Conservation (phyloP, 2,329 filamentous ascomycete genomes). For the Ploettnerulaceae sp. region DNA sequence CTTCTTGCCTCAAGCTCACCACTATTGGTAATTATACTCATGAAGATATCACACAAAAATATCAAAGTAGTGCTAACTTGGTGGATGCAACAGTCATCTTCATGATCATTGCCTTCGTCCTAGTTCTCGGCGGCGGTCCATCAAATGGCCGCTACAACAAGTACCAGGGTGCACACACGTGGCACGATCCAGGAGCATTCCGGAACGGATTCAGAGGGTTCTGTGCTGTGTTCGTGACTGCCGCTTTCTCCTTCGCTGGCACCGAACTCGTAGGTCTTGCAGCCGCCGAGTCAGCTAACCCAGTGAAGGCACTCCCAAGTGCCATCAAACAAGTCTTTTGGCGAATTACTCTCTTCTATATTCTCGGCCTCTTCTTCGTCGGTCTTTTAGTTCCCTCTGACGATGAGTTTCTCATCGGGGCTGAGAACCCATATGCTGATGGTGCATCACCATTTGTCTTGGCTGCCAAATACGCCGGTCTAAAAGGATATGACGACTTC, state of each 20-base stretch:
- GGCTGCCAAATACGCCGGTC: slow-evolving; percentile 7
- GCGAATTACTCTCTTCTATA: slow-evolving; percentile 85
- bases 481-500: slow-evolving; percentile 8
- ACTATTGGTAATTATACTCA: slow-evolving; percentile 3
- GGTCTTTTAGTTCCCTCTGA: slow-evolving; percentile 7
- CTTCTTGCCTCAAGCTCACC: slow-evolving; percentile 5
- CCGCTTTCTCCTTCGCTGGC: slow-evolving; percentile 69
- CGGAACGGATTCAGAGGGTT: slow-evolving; percentile 75
- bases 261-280: slow-evolving; percentile 71
- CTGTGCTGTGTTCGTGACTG: slow-evolving; percentile 69
- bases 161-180: slow-evolving; percentile 7
- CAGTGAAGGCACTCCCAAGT: slow-evolving; percentile 71
- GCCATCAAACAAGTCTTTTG: slow-evolving; percentile 92
- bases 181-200: slow-evolving; percentile 48
- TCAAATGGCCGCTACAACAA: slow-evolving; percentile 4
- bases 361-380: slow-evolving; percentile 61
- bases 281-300: slow-evolving; percentile 70
- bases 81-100: slow-evolving; percentile 2
- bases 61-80: not conserved
- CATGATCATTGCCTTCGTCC: slow-evolving; percentile 10
- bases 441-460: slow-evolving; percentile 8
- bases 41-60: not conserved
- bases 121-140: slow-evolving; percentile 8
- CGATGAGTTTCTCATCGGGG: slow-evolving; percentile 6
- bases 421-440: slow-evolving; percentile 8